Evolutionary conservation across 257 asterid genomes (phyloP).

Genomic region (Penstemon davidsonii): DNA sequence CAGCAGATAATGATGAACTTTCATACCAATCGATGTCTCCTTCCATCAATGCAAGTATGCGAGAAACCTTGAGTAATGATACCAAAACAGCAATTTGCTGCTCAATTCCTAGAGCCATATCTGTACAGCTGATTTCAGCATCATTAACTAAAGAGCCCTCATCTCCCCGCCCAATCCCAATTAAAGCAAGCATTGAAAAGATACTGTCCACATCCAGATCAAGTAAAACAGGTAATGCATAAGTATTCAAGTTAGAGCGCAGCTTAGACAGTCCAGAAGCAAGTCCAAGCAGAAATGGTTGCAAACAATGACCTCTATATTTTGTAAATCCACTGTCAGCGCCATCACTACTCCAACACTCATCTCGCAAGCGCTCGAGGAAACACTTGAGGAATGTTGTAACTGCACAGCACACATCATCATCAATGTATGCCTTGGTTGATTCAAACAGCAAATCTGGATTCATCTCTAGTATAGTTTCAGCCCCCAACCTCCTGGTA

Average conservation of each 20-base stretch:
- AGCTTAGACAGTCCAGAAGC: conserved; percentile 78
- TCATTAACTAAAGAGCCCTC: conserved; percentile 47
- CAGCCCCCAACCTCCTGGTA: conserved; percentile 85
- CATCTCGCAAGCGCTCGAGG: conserved; percentile 89
- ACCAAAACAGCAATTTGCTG: conserved; percentile 76
- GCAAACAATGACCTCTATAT: conserved; percentile 75
- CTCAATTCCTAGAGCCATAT: conserved; percentile 52
- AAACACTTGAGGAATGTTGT: conserved; percentile 84
- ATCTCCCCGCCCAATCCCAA: conserved; percentile 53
- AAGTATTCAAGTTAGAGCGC: conserved; percentile 84
- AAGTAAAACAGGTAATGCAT: conserved; percentile 81
- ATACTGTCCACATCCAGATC: conserved; percentile 80
- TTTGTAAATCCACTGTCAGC: conserved; percentile 63
- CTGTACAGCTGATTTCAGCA: conserved; percentile 41
- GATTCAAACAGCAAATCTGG: conserved; percentile 73
- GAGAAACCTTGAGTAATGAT: conserved; percentile 88
- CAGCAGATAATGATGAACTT: conserved; percentile 35
- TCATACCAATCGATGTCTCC: conserved; percentile 90
- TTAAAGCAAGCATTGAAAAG: conserved; percentile 76
- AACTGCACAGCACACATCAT: conserved; percentile 93
- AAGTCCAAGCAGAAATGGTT: conserved; percentile 72
- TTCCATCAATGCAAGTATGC: conserved; percentile 77
- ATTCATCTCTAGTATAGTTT: conserved; percentile 62
- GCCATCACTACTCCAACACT: conserved; percentile 84
- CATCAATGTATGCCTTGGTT: conserved; percentile 70